Evolutionary conservation across 2,329 filamentous ascomycete genomes (phyloP).

Genomic region (Teratosphaeria pseudoeucalypti): DNA sequence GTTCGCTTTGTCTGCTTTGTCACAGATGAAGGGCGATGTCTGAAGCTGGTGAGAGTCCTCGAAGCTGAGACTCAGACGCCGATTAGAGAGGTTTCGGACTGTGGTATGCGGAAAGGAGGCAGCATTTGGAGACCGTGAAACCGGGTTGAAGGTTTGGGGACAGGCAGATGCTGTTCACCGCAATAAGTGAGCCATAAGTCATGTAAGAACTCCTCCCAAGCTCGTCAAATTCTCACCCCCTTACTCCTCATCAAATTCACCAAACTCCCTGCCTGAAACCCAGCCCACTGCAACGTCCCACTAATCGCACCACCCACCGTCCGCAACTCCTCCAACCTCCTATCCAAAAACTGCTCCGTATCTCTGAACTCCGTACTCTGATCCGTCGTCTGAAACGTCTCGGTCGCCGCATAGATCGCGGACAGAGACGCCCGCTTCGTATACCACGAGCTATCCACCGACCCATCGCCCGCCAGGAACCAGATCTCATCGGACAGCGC

Average conservation of each 20-base stretch:
- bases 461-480: conserved; percentile 70
- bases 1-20: not conserved
- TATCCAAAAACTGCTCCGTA: conserved; percentile 69
- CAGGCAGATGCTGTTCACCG: too few relatives aligned
- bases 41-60: not conserved
- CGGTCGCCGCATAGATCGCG: conserved; percentile 59
- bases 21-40: not conserved
- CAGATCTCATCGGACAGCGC: conserved; percentile 85
- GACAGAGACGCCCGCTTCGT: conserved; percentile 55
- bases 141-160: too few relatives aligned
- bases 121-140: too few relatives aligned
- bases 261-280: conserved; percentile 66
- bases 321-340: conserved; percentile 61
- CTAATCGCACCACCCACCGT: conserved; percentile 52
- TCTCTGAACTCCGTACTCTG: conserved; percentile 59
- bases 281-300: conserved; percentile 64
- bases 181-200: too few relatives aligned
- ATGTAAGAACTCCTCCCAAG: not conserved
- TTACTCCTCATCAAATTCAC: conserved; percentile 82
- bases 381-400: conserved; percentile 93
- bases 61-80: not conserved
- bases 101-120: too few relatives aligned
- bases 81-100: too few relatives aligned
- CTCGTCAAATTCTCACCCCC: conserved; percentile 63
- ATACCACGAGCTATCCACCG: conserved; percentile 85